Evolutionary conservation across 495 filamentous ascomycete species (phyloP), one percentile per base, ranked within the genome.

Genomic region (Clavariopsis aquatica): DNA sequence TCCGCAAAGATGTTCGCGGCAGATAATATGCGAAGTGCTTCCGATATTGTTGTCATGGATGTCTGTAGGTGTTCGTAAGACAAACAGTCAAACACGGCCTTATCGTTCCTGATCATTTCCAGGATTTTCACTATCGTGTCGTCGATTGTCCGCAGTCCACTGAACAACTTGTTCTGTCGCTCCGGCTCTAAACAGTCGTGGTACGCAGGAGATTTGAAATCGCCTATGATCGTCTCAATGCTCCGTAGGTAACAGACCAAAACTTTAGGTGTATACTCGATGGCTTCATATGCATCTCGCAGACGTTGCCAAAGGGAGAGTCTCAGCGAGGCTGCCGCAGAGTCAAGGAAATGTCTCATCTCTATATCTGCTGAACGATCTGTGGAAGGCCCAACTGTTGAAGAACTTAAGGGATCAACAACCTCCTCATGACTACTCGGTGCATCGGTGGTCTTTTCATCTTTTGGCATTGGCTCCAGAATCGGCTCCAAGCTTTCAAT

Each of bases 401-500:
- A 49, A 49, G 61, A 49, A 22, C 60, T 61, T 29, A 29, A 19
- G 19, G 53, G 24, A 29, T 58, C 69, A 12, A 27, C 15, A 5
- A 56, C 43, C 13, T 61, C 54, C n/a, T 52, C 49, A 22, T 57
- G 57, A 9, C 60, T 57, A 19, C 24, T 51, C 7, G 69, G 55
- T 13, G 5, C 22, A 12, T 60, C 71, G n/a, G 12, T 43, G 19
- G 62, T 49, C 1, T 28, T 36, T 2, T 53, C 60, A 5, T 20
- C 12, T 12, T 57, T 20, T 34, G 66, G 58, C 10, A 85, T 19
- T 15, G 69, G 52, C 24, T 95, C 91, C 1, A 99, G 81, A 17
- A 99, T 86, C 1, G 95, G 94, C 68, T 99, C 95, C 31, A 99
- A 79, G 38, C 85, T 94, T 67, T 96, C 92, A 67, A 99, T 96